A percentile compares a stretch with the other conserved stretches of the same genome.
Evolutionary conservation across 1,284 basidiomycete genomes (phyloP).

Genomic region (Agroathelia rolfsii): DNA sequence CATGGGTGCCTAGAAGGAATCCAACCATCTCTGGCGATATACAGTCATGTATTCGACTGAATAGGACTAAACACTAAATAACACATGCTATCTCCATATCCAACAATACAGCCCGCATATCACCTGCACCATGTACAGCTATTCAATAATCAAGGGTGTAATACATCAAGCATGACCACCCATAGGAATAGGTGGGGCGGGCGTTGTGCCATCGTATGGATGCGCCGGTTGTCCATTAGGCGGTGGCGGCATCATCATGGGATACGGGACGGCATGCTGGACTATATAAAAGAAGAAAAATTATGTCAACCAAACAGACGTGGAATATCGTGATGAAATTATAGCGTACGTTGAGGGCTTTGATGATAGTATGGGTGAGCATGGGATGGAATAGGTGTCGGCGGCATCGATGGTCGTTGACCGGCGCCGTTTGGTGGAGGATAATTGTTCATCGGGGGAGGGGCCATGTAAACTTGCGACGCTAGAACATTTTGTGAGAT

Average conservation of each 20-base stretch:
- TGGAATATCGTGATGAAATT: conserved; percentile 17
- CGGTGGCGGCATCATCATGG: conserved; percentile 80
- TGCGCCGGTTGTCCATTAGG: conserved; percentile 53
- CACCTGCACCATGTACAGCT: too few species aligned
- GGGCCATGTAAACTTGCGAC: conserved; percentile 60
- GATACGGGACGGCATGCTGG: conserved; percentile 73
- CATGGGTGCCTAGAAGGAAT: too few species aligned
- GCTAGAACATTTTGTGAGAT: conserved; percentile 24
- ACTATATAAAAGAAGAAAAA: conserved; percentile 37
- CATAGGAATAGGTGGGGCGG: conserved; percentile 64
- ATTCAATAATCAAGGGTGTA: too few species aligned
- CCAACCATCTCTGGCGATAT: too few species aligned
- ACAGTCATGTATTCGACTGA: too few species aligned
- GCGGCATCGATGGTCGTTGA: conserved; percentile 74
- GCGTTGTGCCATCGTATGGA: conserved; percentile 60
- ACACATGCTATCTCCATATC: too few species aligned
- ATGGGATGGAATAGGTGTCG: conserved; percentile 74
- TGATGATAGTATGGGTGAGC: conserved; percentile 80
- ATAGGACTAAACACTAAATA: too few species aligned
- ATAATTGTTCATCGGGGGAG: conserved; percentile 55
- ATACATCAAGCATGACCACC: conserved; percentile 60
- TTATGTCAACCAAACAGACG: conserved; percentile 13
- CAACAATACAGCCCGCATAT: too few species aligned
- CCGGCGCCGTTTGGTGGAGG: conserved; percentile 65
- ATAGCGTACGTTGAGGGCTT: conserved; percentile 66